Evolutionary conservation across 2,329 filamentous ascomycete genomes (phyloP), one percentile per base, ranked within the genome.

Genomic region (Stagonosporopsis rhizophila): DNA sequence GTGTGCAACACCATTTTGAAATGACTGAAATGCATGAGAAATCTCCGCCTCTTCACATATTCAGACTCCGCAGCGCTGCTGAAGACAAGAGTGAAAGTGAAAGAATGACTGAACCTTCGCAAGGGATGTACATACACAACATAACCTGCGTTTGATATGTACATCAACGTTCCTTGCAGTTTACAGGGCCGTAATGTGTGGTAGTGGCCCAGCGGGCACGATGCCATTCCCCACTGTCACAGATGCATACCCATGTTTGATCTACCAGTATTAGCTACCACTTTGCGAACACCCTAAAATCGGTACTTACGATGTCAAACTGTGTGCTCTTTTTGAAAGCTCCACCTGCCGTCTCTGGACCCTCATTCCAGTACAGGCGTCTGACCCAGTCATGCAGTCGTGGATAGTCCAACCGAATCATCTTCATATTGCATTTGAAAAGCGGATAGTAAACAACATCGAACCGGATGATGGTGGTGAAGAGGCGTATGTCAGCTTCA

Each of bases 401-500:
- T 25, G 93, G 92, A 74, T 95, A 97, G 8, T 92, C 92, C 9
- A 85, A 87, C 40, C 92, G 85, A 69, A 96, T 92, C 78, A 96
- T 91, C 32, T 88, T 85, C 60, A 96, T 78, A 78, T 96, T 96
- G 79, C 90, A 94, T 75, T 87, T 88, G 78, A 88, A 88, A 65
- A 87, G 75, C 60, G 80, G 74, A 8, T 82, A 80, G 60, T 83
- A 83, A 9, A 79, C 80, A 2, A 75, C 65, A 58, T 83, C 80
- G 71, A 88, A 89, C 17, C 75, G 85, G 19, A 87, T 76, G 23
- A 90, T 85, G 47, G 87, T 87, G 19, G 80, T 79, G 68, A 71
- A 83, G 5, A 83, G 72, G 11, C 80, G 74, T 7, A 82, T 74
- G 54, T 83, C 80, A 4, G 78, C 75, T 60, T 83, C 80, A 2